Base-by-base conservation (phyloP, 257 asterid species). In the Plantago elongata region DNA sequence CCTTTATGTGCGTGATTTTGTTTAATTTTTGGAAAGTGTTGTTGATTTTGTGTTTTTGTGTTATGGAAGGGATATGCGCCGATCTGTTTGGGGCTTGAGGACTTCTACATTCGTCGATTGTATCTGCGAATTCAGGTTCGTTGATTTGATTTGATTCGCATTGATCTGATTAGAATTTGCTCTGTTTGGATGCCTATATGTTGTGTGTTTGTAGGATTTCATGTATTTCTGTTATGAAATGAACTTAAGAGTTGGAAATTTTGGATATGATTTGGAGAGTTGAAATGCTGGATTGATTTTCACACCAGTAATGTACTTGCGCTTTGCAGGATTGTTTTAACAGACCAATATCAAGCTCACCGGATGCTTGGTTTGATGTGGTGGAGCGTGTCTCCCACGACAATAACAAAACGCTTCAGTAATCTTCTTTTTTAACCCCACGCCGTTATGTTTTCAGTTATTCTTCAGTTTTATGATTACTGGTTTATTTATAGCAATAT, bases 351-450 rank as follows among this genome's bases (percentile, higher is more conserved):
- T 69, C 94, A n/a, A 87, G 99, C 70, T 79, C 97, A 70, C 99
- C 99, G 13, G 99, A 93, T 93, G 88, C 99, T 79, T 93, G 99
- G 99, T 79, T 93, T 63, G 99, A 93, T 79, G 81, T 93, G 80
- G 97, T 93, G 78, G 97, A 89, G 81, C 99, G 99, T 66, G 68
- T 89, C 56, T 93, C 99, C 52, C 69, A 85, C 30, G 96, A 93
- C 77, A 82, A 83, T 67, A 93, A 93, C 85, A 93, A 89, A 78
- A 93, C 97, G 4, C 75, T 93, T 34, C 74, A 87, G 97, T 93
- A 72, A 80, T 86, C 73, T 47, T 57, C 54, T 27, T 13, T 59
- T 38, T 51, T 48, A 49, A n/a, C 56, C 51, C 63, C 40, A 49
- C 55, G 42, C 18, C 18, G 16, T 15, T 60, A 11, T 60, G 44